Evolutionary conservation across 495 filamentous ascomycete genomes (phyloP), one percentile per base, ranked within the genome.

Genomic region (Hyaloscypha bicolor): DNA sequence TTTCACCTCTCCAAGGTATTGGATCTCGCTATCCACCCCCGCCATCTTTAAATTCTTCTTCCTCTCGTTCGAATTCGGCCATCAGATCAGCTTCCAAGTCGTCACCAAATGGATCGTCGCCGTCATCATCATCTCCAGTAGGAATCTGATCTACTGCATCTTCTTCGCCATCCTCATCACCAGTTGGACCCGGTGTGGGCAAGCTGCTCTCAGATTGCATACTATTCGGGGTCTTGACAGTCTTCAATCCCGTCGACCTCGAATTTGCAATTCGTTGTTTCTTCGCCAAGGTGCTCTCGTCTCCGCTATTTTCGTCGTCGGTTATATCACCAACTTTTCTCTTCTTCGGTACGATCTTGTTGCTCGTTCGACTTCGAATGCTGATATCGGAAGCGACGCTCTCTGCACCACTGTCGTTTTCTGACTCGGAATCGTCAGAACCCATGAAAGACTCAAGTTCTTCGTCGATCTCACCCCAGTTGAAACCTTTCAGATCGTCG

Each of bases 371-470:
- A 52, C 55, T 64, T 37, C 52, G 58, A 48, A 53, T 60, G 22
- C 65, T 67, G 12, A 59, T 25, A 61, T 67, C 55, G 33, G 45
- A 57, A 6, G 30, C 59, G 3, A 65, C 75, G 72, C 3, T 73
- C 59, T 6, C 68, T 35, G 65, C 67, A 52, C 63, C 67, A 52
- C 67, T 66, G 48, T 74, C 64, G 45, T 66, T 65, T 2, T 78
- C 77, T 3, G 64, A 77, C 29, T 72, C 74, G 16, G 53, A 39
- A 22, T 89, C 86, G 29, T 83, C 86, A 14, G 84, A 79, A 42
- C 75, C 75, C 66, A 95, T 79, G 70, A 95, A 96, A 21, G 93
- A 92, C 52, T 87, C 83, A 6, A 95, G 77, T 72, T 96, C 93
- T 58, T 90, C 89, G 68, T 92, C 88, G 14, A 90, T 81, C 16